Evolutionary conservation across 2,329 filamentous ascomycete genomes (phyloP), one percentile per base, ranked within the genome.

Genomic region (Dothideomycetidae sp.): DNA sequence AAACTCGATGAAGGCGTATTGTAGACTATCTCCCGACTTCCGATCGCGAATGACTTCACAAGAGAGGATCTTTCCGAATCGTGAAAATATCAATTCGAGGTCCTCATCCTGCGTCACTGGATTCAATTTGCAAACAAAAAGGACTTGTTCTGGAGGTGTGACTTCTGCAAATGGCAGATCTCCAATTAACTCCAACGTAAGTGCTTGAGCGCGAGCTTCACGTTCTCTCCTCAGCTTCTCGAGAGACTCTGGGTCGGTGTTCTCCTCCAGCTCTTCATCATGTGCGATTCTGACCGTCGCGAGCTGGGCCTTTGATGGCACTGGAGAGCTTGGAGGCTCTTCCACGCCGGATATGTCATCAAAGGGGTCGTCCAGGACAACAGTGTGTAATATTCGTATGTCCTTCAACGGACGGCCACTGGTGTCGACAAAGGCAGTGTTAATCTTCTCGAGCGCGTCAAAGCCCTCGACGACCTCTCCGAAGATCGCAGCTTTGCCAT

Each of bases 101-200:
- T 98, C 90, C 52, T 93, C 81, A 52, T 94, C 88, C 53, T 83
- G 81, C 7, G 90, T 98, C 32, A 98, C 85, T 0, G 90, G 90
- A 50, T 98, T 98, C 30, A 98, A 68, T 57, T 98, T 98, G 77
- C 90, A 98, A 30, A 98, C 86, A 54, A 98, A 98, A 2, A 98
- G 68, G 10, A 98, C 78, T 57, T 98, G 96, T 62, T 98, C 90
- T 0, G 90, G 90, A 3, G 90, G 90, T 50, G 88, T 92, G 49
- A 98, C 86, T 60, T 98, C 90, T 42, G 90, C 90, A 58, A 94
- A 98, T 3, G 90, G 90, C 41, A 98, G 65, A 56, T 98, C 90
- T 30, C 90, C 90, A 60, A 98, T 90, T 77, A 98, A 92, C 62
- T 98, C 90, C 33, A 98, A 69, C 1, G 88, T 96, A 51, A 98